phyloP scores from a whole-genome alignment of 2,329 filamentous ascomycete genomes.

The Chlorencoelia australis region DNA sequence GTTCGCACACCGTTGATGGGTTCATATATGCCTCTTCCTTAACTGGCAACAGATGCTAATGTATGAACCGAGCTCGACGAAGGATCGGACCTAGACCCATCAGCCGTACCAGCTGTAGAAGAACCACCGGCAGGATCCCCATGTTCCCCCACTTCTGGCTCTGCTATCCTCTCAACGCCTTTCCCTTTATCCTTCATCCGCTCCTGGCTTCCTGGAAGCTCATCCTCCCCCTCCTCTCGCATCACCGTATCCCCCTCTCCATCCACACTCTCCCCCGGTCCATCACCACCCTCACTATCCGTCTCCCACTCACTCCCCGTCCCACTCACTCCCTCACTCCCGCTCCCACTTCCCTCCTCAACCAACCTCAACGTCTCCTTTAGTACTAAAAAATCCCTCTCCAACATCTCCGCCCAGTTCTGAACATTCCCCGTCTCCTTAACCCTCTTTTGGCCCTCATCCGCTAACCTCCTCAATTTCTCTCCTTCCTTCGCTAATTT shows the following conservation, averaged over 20 bases:
- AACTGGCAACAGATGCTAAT: conserved; percentile 13
- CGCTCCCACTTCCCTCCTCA: conserved; percentile 31
- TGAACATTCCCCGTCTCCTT: conserved; percentile 77
- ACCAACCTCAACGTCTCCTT: conserved; percentile 55
- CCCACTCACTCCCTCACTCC: conserved; percentile 22
- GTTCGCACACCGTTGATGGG: no score
- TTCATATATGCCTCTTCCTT: no score
- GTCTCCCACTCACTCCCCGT: conserved; percentile 7
- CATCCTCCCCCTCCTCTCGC: conserved; percentile 2
- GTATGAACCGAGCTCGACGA: conserved; percentile 20
- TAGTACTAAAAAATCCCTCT: conserved; percentile 52
- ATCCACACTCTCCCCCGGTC: conserved; percentile 10
- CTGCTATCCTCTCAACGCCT: conserved; percentile 3
- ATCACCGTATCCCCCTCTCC: conserved; percentile 10
- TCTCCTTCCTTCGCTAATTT: conserved; percentile 53
- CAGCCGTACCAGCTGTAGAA: conserved; percentile 12
- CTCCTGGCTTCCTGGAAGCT: conserved; percentile 4
- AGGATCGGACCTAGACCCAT: conserved; percentile 15
- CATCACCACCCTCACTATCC: conserved; percentile 3
- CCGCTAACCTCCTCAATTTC: conserved; percentile 52
- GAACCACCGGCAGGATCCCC: conserved; percentile 13
- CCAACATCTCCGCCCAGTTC: conserved; percentile 80
- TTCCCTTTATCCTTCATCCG: conserved; percentile 13
- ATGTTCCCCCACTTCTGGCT: conserved; percentile 3
- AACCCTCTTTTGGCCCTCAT: conserved; percentile 50